phyloP scores from a whole-genome alignment of 148 eudicot genomes.

The Chenopodium quinoa region DNA sequence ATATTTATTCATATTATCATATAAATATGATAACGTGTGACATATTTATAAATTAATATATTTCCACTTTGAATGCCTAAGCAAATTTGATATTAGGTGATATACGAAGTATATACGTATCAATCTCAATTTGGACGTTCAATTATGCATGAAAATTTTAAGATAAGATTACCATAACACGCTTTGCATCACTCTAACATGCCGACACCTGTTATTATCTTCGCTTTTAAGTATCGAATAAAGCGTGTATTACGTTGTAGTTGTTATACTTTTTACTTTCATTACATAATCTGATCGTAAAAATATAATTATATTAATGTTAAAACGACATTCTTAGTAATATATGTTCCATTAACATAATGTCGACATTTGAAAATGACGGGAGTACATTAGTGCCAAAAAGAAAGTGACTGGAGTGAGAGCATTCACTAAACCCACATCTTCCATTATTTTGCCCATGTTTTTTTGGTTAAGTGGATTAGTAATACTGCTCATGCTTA shows the following conservation, averaged over 20 bases:
- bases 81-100: background rate
- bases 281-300: background rate
- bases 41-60: background rate
- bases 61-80: slow-evolving; percentile 5
- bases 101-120: background rate
- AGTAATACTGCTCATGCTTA: background rate
- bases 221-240: background rate
- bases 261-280: background rate
- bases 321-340: background rate
- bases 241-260: slow-evolving; percentile 13
- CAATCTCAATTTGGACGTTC: slow-evolving; percentile 1
- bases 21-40: background rate
- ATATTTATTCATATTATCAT: too few relatives aligned
- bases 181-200: background rate
- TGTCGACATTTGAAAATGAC: slow-evolving; percentile 27
- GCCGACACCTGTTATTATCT: background rate
- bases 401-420: slow-evolving; percentile 25
- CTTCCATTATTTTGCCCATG: slow-evolving; percentile 17
- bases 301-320: too few relatives aligned
- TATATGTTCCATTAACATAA: background rate
- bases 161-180: slow-evolving; percentile 12
- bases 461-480: background rate
- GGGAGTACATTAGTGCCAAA: slow-evolving; percentile 16
- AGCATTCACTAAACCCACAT: background rate
- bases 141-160: slow-evolving; percentile 9